Evolutionary conservation across 2,329 filamentous ascomycete genomes (phyloP).

Genomic region (Beauveria caledonica): DNA sequence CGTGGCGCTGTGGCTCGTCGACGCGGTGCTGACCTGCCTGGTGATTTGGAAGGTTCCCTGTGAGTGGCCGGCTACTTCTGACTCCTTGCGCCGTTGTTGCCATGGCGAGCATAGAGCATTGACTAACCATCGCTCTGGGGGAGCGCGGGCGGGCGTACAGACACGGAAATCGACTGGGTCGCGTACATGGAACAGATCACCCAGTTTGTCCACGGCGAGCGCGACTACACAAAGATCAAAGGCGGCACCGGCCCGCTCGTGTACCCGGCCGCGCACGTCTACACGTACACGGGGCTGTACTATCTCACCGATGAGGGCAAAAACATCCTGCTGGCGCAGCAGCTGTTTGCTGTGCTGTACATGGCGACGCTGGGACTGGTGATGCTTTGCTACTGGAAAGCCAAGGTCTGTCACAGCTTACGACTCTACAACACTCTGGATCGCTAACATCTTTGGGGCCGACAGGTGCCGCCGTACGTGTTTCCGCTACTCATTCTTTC

Average conservation of each 20-base stretch:
- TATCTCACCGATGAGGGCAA: constrained; percentile 65
- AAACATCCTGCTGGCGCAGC: constrained; percentile 73
- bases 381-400: constrained; percentile 71
- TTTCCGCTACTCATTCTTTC: constrained; percentile 80
- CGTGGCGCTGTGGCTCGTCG: constrained; percentile 57
- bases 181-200: constrained; percentile 93
- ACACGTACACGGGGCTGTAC: constrained; percentile 78
- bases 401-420: constrained; percentile 44
- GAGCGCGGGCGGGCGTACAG: constrained; percentile 27
- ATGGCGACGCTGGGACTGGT: constrained; percentile 66
- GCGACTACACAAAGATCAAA: constrained; percentile 77
- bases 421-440: neutral
- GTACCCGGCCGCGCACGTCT: constrained; percentile 90
- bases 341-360: constrained; percentile 75
- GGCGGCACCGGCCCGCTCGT: constrained; percentile 89
- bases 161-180: constrained; percentile 96
- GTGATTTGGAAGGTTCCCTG: constrained; percentile 79
- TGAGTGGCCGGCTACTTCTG: constrained; percentile 34
- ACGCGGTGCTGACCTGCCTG: constrained; percentile 62
- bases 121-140: too few species aligned
- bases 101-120: too few species aligned
- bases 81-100: too few species aligned
- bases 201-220: constrained; percentile 73
- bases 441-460: constrained; percentile 6
- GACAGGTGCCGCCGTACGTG: constrained; percentile 73